Base-by-base conservation (phyloP, 2,329 filamentous ascomycete genomes). In the Didymella pinodella region DNA sequence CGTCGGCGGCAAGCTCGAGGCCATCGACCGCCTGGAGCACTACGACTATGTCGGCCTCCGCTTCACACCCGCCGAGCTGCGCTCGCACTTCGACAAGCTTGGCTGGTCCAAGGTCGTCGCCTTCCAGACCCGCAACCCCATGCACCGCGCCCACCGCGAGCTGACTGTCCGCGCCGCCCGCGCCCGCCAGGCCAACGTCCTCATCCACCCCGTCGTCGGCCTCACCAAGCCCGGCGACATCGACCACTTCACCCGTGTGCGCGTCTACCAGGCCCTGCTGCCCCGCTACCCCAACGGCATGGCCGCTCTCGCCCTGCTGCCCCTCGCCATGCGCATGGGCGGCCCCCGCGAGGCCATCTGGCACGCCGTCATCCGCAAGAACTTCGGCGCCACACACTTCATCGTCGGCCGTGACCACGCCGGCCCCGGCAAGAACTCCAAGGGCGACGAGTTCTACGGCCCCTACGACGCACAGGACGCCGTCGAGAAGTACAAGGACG, bases 301-400 rank as follows among this genome's bases (percentile, higher is more conserved):
- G 95, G 95, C 95, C 59, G 93, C 96, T 38, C 88, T 99, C 66
- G 94, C 93, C 80, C 91, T 99, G 41, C 86, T 99, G 54, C 93
- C 93, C 59, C 86, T 99, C 65, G 95, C 95, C 73, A 99, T 99
- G 95, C 91, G 95, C 77, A 99, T 99, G 95, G 95, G 93, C 76
- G 95, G 95, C 72, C 95, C 95, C 65, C 92, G 95, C 69, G 95
- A 99, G 84, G 95, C 95, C 69, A 93, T 99, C 82, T 99, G 95
- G 95, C 95, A 99, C 85, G 95, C 95, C 75, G 97, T 99, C 75
- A 99, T 99, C 85, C 93, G 95, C 78, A 99, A 98, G 89, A 99
- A 99, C 82, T 93, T 97, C 83, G 95, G 95, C 73, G 93, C 94
- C 47, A 98, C 95, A 16, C 95, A 99, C 86, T 99, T 99, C 85